Evolutionary conservation across 129 eudicot genomes (phyloP).

Genomic region (Centrapalus pauciflorus): DNA sequence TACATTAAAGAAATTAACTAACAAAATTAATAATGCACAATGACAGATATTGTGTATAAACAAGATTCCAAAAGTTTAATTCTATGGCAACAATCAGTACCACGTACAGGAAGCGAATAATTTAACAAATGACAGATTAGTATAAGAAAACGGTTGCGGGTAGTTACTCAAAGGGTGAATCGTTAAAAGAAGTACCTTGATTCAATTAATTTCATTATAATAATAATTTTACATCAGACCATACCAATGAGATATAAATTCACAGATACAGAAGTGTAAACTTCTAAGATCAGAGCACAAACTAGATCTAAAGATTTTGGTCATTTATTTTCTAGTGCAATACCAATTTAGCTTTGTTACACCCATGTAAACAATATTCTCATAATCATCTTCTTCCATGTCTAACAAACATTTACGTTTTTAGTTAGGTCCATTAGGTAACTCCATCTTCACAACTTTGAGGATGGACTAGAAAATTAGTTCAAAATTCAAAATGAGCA

Average conservation of each 20-base stretch:
- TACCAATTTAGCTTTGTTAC: not conserved
- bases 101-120: not conserved
- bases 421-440: not conserved
- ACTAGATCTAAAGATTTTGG: not conserved
- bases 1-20: not conserved
- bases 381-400: not conserved
- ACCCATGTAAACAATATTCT: not conserved
- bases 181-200: not conserved
- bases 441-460: not conserved
- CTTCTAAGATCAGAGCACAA: not conserved
- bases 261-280: not conserved
- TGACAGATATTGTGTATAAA: not conserved
- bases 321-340: not conserved
- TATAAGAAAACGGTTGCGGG: not conserved
- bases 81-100: not conserved
- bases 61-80: not conserved
- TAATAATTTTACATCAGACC: constrained; percentile 6
- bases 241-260: not conserved
- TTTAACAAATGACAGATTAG: too few species aligned
- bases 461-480: not conserved
- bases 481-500: constrained; percentile 4
- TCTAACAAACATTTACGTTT: not conserved
- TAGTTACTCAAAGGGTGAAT: not conserved
- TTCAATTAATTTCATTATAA: not conserved
- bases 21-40: not conserved